phyloP scores from a whole-genome alignment of 2,329 filamentous ascomycete species.

The Hypoxylon sp. region DNA sequence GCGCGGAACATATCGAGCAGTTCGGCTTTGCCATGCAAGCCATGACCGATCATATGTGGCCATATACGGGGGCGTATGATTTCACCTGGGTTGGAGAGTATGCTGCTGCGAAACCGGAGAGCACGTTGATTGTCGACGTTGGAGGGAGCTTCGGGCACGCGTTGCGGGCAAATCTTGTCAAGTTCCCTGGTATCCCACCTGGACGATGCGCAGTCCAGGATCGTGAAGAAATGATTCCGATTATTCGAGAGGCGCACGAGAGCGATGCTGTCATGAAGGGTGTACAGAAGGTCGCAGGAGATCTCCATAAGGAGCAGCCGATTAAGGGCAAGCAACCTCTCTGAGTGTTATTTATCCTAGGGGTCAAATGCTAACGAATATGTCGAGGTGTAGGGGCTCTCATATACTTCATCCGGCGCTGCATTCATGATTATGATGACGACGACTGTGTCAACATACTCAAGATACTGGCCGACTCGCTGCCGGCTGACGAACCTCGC shows the following conservation, averaged over 20 bases:
- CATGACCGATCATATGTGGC: constrained; percentile 47
- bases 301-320: constrained; percentile 53
- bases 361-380: neutral
- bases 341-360: too few species aligned
- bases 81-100: constrained; percentile 46
- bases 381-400: constrained; percentile 46
- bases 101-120: constrained; percentile 19
- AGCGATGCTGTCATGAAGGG: constrained; percentile 42
- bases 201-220: constrained; percentile 53
- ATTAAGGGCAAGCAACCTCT: constrained; percentile 45
- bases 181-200: constrained; percentile 44
- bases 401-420: constrained; percentile 55
- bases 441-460: constrained; percentile 41
- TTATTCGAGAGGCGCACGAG: constrained; percentile 25
- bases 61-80: constrained; percentile 50
- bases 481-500: constrained; percentile 37
- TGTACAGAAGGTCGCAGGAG: constrained; percentile 48
- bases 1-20: constrained; percentile 41
- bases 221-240: constrained; percentile 50
- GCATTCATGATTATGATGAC: constrained; percentile 55
- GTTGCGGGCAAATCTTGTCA: constrained; percentile 47
- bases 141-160: constrained; percentile 53
- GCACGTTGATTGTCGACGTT: constrained; percentile 53
- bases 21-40: constrained; percentile 53
- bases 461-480: constrained; percentile 35